These are phyloP conservation scores for Solanum medicagineum DNA, from an alignment of 257 asterid species.

Conservation along the genomic window DNA sequence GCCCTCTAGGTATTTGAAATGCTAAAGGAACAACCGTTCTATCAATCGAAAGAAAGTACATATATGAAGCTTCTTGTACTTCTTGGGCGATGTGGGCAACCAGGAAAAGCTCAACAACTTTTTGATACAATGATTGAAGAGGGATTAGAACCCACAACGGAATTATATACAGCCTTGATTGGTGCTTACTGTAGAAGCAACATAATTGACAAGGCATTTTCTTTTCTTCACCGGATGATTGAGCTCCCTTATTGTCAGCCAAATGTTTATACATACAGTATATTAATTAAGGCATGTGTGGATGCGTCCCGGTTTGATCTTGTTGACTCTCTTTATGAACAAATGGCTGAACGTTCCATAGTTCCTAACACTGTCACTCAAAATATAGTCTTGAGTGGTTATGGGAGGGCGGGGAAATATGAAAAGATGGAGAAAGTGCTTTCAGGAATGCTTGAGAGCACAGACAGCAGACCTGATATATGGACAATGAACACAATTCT, in stretches of 20 bases:
- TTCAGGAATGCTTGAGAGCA: constrained; percentile 51
- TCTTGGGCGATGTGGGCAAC: constrained; percentile 81
- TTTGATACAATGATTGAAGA: constrained; percentile 72
- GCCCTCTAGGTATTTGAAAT: constrained; percentile 63
- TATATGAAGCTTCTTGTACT: constrained; percentile 85
- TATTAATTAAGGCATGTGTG: constrained; percentile 75
- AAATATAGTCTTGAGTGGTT: constrained; percentile 72
- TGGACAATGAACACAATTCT: constrained; percentile 91
- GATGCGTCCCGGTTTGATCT: constrained; percentile 65
- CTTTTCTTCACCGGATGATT: constrained; percentile 55
- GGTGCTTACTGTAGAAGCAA: constrained; percentile 74
- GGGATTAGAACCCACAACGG: constrained; percentile 64
- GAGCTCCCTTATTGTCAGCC: constrained; percentile 76
- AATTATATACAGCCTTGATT: constrained; percentile 74
- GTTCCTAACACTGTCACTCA: constrained; percentile 90
- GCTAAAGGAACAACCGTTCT: constrained; percentile 76
- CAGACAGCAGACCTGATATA: constrained; percentile 55
- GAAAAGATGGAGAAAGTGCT: constrained; percentile 82
- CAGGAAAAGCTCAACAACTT: constrained; percentile 62
- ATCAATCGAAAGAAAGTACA: constrained; percentile 79
- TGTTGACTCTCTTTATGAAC: constrained; percentile 55
- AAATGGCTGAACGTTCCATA: constrained; percentile 56
- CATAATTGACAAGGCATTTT: constrained; percentile 58
- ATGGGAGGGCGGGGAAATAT: constrained; percentile 73
- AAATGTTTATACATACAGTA: constrained; percentile 76